Percentiles rank a stretch among this genome's conserved stretches.
phyloP scores from a whole-genome alignment of 192 early-diverging fungal genomes.

The Coemansia sp. region DNA sequence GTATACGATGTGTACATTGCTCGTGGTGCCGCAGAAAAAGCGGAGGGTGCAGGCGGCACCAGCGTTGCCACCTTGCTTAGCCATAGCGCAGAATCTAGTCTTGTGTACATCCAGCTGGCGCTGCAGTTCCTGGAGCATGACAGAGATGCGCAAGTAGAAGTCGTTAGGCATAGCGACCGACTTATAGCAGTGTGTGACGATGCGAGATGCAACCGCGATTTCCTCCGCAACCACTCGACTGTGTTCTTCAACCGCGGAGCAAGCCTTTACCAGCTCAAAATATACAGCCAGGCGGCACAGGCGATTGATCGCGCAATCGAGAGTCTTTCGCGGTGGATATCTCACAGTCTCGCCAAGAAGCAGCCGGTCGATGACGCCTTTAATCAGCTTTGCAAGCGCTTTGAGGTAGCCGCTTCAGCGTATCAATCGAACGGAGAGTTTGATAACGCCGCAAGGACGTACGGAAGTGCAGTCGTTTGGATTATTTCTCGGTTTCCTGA shows the following conservation, averaged over 20 bases:
- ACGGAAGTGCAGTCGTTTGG: constrained; percentile 29
- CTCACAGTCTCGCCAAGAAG: not conserved
- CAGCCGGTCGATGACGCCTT: constrained; percentile 11
- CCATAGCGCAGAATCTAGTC: constrained; percentile 30
- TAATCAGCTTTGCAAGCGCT: constrained; percentile 51
- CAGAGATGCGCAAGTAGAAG: not conserved
- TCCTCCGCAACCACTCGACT: constrained; percentile 47
- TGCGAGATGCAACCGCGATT: constrained; percentile 18
- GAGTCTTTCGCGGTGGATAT: constrained; percentile 30
- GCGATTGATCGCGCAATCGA: constrained; percentile 31
- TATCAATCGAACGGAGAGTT: constrained; percentile 25
- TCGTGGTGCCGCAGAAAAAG: constrained; percentile 40
- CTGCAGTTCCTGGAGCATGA: constrained; percentile 21
- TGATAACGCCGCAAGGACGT: constrained; percentile 12
- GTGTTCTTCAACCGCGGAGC: constrained; percentile 49
- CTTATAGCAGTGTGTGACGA: constrained; percentile 23
- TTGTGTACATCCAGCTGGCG: constrained; percentile 26
- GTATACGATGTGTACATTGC: constrained; percentile 38
- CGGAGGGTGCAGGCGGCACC: constrained; percentile 31
- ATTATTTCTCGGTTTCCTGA: constrained; percentile 6
- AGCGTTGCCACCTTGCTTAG: constrained; percentile 11
- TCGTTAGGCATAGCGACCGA: constrained; percentile 12
- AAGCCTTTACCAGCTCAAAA: constrained; percentile 38
- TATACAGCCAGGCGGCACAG: constrained; percentile 19
- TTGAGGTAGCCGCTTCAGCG: constrained; percentile 39